Evolutionary conservation across 129 eudicot species (phyloP), one percentile per base, ranked within the genome.

Genomic region (Kitagawia praeruptora): DNA sequence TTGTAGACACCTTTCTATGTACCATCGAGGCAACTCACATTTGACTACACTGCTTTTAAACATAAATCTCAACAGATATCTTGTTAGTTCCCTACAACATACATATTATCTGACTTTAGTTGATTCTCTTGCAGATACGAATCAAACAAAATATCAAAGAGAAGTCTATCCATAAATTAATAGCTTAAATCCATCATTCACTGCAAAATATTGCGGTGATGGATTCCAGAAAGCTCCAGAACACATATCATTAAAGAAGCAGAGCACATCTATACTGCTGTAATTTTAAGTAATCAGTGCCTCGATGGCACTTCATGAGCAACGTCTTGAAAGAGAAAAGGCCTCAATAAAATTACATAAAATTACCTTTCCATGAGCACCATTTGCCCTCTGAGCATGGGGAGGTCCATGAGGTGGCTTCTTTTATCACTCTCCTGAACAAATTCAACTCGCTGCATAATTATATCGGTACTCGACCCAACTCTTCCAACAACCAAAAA

Each of bases 381-480:
- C 93, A 80, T 87, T 87, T 77, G 74, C 91, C 75, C 46, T 87
- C 77, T 89, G 93, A 49, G 91, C 93, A 73, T 89, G 93, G 67
- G 88, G 76, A 89, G 93, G 83, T 89, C 93, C 93, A 89, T 89
- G 58, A 89, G 90, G 48, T 89, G 87, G 80, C 93, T 89, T 85
- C 93, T 84, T 78, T 89, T 89, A 76, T 89, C 93, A 77, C 77
- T 83, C 77, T 89, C 93, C 70, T 85, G 89, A 80, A 89, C 93
- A 85, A 53, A 89, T 73, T 89, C 93, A 76, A 89, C 93, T 82
- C 93, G 82, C 79, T 89, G 93, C 53, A 89, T 83, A 75, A 89
- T 89, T 78, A 89, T 85, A 86, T 89, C 93, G 21, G 93, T 89
- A 82, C 93, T 87, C 25, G 93, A 89, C 74, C 93, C 93, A 71